phyloP scores from a whole-genome alignment of 148 eudicot species.

The Dianthus caryophyllus region DNA sequence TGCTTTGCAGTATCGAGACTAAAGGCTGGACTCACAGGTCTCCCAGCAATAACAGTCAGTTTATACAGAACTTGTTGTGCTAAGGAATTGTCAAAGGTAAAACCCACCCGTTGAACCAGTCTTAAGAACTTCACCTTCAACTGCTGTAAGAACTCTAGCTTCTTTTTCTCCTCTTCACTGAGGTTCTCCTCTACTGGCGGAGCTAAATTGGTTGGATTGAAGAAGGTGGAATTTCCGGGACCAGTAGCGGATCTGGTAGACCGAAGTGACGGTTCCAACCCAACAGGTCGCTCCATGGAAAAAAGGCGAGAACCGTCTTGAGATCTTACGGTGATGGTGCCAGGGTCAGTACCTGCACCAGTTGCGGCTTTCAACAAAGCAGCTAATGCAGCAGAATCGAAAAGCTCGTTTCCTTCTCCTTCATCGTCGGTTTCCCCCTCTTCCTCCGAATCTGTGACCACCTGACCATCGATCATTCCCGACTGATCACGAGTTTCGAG shows the following conservation, averaged over 20 bases:
- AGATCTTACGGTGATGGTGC: slow-evolving; percentile 63
- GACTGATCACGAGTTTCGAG: slow-evolving; percentile 49
- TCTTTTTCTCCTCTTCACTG: slow-evolving; percentile 76
- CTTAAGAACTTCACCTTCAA: slow-evolving; percentile 84
- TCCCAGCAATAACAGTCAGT: slow-evolving; percentile 69
- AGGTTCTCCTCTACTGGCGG: slow-evolving; percentile 49
- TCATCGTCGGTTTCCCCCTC: slow-evolving; percentile 82
- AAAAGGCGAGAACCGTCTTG: slow-evolving; percentile 87
- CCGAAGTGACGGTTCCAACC: slow-evolving; percentile 71
- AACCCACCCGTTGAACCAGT: slow-evolving; percentile 74
- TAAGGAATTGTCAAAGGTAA: slow-evolving; percentile 72
- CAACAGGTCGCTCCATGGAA: slow-evolving; percentile 95
- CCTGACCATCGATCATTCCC: slow-evolving; percentile 64
- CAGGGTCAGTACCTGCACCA: slow-evolving; percentile 55
- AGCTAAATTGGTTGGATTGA: slow-evolving; percentile 35
- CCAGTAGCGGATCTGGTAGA: slow-evolving; percentile 51
- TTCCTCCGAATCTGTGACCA: slow-evolving; percentile 80
- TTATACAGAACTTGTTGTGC: slow-evolving; percentile 81
- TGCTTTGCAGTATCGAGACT: slow-evolving; percentile 74
- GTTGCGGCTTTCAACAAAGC: slow-evolving; percentile 90
- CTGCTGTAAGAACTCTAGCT: slow-evolving; percentile 62
- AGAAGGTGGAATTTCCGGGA: slow-evolving; percentile 42
- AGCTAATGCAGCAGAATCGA: slow-evolving; percentile 89
- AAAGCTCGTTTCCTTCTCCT: slow-evolving; percentile 69
- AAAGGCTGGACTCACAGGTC: slow-evolving; percentile 53